Evolutionary conservation across 139 green algal species (phyloP).

Genomic region (Zygnema circumcarinatum): DNA sequence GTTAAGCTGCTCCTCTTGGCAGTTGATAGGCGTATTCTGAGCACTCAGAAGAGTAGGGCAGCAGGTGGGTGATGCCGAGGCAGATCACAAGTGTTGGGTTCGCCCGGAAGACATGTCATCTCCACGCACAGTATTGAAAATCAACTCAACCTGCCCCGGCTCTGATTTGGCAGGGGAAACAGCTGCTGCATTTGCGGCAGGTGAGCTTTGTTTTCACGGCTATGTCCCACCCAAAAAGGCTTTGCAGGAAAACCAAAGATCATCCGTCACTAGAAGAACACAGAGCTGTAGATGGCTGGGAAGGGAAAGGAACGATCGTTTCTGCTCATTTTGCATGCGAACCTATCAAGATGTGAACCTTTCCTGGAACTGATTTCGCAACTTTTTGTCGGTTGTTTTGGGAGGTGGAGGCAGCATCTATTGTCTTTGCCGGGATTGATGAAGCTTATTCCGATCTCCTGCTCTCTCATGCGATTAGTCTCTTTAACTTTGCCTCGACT

Average conservation of each 20-base stretch:
- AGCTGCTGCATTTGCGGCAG: constrained; percentile 44
- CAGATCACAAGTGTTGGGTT: constrained; percentile 52
- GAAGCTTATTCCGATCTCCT: constrained; percentile 25
- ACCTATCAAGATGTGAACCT: too few relatives aligned
- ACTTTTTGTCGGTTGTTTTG: too few relatives aligned
- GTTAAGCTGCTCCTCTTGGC: too few relatives aligned
- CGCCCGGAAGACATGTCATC: constrained; percentile 44
- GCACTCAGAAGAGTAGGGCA: too few relatives aligned
- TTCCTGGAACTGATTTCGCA: too few relatives aligned
- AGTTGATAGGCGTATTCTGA: too few relatives aligned
- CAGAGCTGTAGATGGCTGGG: neutral
- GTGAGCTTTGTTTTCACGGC: too few relatives aligned
- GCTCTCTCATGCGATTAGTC: constrained; percentile 8
- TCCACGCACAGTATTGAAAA: constrained; percentile 1
- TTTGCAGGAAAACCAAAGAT: too few relatives aligned
- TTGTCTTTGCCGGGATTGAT: constrained; percentile 34
- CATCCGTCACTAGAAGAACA: constrained; percentile 1
- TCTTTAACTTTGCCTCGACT: constrained; percentile 18
- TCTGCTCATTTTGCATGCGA: too few relatives aligned
- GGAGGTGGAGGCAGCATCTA: constrained; percentile 5
- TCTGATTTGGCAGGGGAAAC: constrained; percentile 45
- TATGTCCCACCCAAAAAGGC: too few relatives aligned
- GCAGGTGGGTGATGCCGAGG: constrained; percentile 36
- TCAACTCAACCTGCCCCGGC: constrained; percentile 33
- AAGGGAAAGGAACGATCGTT: neutral